Evolutionary conservation across 139 green algal genomes (phyloP).

Genomic region (Yamagishiella unicocca): DNA sequence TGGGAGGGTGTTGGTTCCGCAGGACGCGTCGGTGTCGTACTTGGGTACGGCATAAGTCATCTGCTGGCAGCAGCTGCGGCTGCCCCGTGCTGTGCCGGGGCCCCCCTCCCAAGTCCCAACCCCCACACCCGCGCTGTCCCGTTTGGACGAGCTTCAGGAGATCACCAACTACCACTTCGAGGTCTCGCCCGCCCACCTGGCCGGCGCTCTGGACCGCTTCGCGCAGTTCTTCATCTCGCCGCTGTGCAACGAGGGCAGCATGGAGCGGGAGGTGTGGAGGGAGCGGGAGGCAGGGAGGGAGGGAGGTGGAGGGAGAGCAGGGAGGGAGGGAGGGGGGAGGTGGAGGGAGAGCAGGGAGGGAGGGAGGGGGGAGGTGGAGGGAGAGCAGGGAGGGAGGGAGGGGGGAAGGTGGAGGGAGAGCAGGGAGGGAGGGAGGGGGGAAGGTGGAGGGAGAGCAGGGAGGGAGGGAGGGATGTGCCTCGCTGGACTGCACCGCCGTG

Average conservation of each 20-base stretch:
- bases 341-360: neutral
- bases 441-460: no score
- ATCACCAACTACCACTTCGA: slow-evolving; percentile 96
- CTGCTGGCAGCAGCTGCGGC: no score
- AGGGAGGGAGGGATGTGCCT: neutral
- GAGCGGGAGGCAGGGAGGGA: neutral
- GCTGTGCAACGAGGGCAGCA: slow-evolving; percentile 82
- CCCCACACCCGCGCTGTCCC: neutral
- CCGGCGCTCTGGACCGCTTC: slow-evolving; percentile 92
- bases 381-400: no score
- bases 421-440: no score
- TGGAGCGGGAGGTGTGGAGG: slow-evolving; percentile 91
- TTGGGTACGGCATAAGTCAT: no score
- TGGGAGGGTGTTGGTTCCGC: no score
- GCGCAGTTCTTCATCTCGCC: slow-evolving; percentile 95
- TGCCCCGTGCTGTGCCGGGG: neutral
- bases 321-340: neutral
- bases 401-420: no score
- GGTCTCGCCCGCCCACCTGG: slow-evolving; percentile 78
- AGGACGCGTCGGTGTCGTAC: no score
- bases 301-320: neutral
- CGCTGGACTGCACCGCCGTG: no score
- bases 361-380: no score
- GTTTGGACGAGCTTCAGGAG: slow-evolving; percentile 84
- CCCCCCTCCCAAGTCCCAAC: neutral